Evolutionary conservation across 768 basidiomycete species (phyloP).

Genomic region (Grammothele lineata): DNA sequence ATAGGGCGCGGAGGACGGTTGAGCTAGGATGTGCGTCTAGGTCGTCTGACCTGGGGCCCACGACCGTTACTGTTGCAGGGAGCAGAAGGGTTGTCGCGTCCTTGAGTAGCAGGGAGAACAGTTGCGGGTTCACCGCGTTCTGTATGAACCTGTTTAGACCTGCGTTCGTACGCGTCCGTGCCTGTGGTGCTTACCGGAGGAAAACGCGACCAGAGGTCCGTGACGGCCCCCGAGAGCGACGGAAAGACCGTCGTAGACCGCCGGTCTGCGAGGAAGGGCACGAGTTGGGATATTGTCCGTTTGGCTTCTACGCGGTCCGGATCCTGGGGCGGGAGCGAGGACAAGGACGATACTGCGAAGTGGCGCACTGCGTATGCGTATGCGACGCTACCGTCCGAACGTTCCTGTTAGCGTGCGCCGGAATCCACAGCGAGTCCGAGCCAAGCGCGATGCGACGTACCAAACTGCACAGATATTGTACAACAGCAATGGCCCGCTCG

Average conservation of each 20-base stretch:
- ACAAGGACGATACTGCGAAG: slow-evolving; percentile 56
- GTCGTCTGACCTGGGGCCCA: slow-evolving; percentile 21
- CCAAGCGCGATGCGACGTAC: slow-evolving; percentile 36
- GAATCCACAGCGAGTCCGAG: neutral
- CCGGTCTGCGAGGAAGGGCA: slow-evolving; percentile 63
- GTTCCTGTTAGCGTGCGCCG: too few species aligned
- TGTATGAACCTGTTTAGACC: too few species aligned
- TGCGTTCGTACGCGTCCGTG: too few species aligned
- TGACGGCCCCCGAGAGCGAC: slow-evolving; percentile 48
- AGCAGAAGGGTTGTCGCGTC: slow-evolving; percentile 54
- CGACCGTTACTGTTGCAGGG: slow-evolving; percentile 33
- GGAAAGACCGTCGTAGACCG: slow-evolving; percentile 52
- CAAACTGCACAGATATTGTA: slow-evolving; percentile 68
- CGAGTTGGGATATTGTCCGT: slow-evolving; percentile 43
- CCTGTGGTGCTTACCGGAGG: slow-evolving; percentile 41
- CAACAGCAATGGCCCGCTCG: slow-evolving; percentile 35
- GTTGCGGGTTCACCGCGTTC: slow-evolving; percentile 32
- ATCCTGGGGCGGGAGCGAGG: slow-evolving; percentile 33
- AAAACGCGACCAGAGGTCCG: slow-evolving; percentile 64
- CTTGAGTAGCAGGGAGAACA: slow-evolving; percentile 49
- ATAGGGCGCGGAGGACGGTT: slow-evolving; percentile 44
- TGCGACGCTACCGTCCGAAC: slow-evolving; percentile 65
- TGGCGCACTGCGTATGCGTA: slow-evolving; percentile 67
- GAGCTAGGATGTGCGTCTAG: slow-evolving; percentile 35
- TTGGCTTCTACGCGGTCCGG: slow-evolving; percentile 45